A percentile compares a stretch with the other conserved stretches of the same genome.
Evolutionary conservation across 495 filamentous ascomycete genomes (phyloP).

Genomic region (Neurospora intermedia): DNA sequence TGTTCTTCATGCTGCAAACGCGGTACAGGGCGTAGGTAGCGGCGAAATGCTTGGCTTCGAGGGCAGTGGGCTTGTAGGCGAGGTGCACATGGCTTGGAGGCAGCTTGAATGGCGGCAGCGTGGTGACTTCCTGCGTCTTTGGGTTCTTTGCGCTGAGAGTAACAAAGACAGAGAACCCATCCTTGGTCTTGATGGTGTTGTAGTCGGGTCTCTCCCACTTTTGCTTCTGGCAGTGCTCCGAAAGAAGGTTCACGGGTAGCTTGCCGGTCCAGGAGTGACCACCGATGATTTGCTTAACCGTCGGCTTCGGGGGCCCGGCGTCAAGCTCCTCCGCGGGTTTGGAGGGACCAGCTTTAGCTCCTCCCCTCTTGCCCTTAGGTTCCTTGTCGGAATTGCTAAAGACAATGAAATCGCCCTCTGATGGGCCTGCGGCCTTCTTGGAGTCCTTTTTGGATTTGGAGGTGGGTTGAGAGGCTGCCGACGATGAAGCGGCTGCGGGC

Average conservation of each 20-base stretch:
- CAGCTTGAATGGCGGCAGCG: conserved; percentile 70
- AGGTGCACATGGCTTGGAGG: conserved; percentile 61
- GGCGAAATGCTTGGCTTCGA: conserved; percentile 88
- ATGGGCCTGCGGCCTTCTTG: conserved; percentile 23
- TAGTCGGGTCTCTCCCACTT: conserved; percentile 94
- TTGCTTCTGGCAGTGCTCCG: conserved; percentile 90
- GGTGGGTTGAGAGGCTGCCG: conserved; percentile 11
- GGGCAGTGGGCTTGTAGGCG: conserved; percentile 55
- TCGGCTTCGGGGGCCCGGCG: conserved; percentile 55
- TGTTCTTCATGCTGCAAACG: conserved; percentile 85
- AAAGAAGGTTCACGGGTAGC: conserved; percentile 81
- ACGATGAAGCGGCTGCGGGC: conserved; percentile 17
- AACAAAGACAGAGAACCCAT: conserved; percentile 68
- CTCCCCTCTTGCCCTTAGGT: conserved; percentile 37
- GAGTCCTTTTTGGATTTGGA: conserved; percentile 17
- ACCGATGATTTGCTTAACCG: conserved; percentile 80
- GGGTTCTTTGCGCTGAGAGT: conserved; percentile 66
- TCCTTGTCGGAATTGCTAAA: conserved; percentile 55
- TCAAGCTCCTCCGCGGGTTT: conserved; percentile 23
- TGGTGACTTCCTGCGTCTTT: conserved; percentile 67
- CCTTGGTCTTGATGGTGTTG: conserved; percentile 41
- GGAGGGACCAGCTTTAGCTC: conserved; percentile 28
- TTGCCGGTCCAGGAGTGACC: conserved; percentile 97
- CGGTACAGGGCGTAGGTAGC: conserved; percentile 85
- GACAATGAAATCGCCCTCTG: conserved; percentile 55